Base-by-base conservation (phyloP, 2,329 filamentous ascomycete genomes). In the Pezicula radicicola region DNA sequence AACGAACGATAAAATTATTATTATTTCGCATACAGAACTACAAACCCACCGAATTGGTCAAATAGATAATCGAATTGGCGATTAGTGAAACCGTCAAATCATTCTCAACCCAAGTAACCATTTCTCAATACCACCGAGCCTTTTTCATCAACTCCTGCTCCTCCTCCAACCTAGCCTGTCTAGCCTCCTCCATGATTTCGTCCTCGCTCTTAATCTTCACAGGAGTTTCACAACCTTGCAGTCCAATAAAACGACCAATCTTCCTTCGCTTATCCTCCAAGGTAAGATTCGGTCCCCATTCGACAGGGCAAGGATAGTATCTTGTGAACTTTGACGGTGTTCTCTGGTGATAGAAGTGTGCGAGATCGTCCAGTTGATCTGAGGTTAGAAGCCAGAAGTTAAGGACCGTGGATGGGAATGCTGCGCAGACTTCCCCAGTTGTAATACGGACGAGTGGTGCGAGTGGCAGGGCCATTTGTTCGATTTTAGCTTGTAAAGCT, bases 381-480 rank as follows among this genome's bases (percentile, higher is more conserved):
- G 88, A 84, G 15, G 85, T 91, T 36, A 91, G 78, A 30, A 91
- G 82, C 78, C 86, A 89, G 70, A 88, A 89, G 65, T 80, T 78
- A 43, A 91, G 81, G 50, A 91, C 75, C 3, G 81, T 88, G 18
- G 65, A 63, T 1, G 88, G 88, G 67, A 88, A 91, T 50, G 73
- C 67, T 0, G 83, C 80, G 62, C 89, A 86, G 2, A 86, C 71
- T n/a, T 70, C 64, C 46, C 86, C 86, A 2, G 79, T 80, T 19
- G 75, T 74, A 58, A 86, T 70, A 68, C 84, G 80, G 7, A 88
- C 82, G 6, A 91, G 81, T 1, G 87, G 86, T 0, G 80, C 78
- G 21, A 91, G 80, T 19, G 75, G 76, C 10, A 88, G 77, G 18
- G 79, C 77, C 77, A 91, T 85, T 58, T 87, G 79, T 21, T 72